Base-by-base conservation (phyloP, 441 rosid genomes). In the Kokia cookei region DNA sequence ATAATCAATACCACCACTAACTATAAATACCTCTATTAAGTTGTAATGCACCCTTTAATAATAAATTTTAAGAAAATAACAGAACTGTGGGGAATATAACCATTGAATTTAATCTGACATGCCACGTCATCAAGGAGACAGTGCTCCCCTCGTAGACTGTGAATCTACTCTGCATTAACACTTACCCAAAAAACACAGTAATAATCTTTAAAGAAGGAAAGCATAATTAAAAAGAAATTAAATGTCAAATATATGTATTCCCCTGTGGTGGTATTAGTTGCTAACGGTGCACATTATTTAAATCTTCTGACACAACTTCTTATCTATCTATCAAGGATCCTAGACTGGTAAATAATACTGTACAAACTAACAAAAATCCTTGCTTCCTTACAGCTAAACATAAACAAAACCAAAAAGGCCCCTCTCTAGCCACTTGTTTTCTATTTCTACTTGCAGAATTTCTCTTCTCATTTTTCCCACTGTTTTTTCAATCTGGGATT, bases 121-220 rank as follows among this genome's bases (percentile, higher is more conserved):
- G 71, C 76, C 82, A 79, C 14, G 62, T 74, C 82, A 75, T 47
- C 76, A 57, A 47, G 1, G 0, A 43, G 27, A 63, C 69, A 69
- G 40, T 32, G 3, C 35, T 65, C 9, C 65, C 78, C 65, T 79
- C 76, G 76, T 65, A 71, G 76, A 75, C 60, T 45, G 76, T 65
- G 78, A 60, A 51, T 47, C 51, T 55, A 60, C 57, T 32, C 55
- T 12, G 59, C 58, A 43, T 9, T 32, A 22, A 24, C 45, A 29
- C 35, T 29, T 29, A 55, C 69, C 42, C 0, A 37, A 40, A 40
- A 42, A 37, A 40, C 17, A 17, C 6, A 32, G 62, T 42, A 68
- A 42, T 42, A 9, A 43, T 43, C 47, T 43, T 10, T 43, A 43
- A 42, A 42, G 45, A 40, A 40, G 57, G 54, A 27, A 48, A 42